Base-by-base conservation (phyloP, 116 monocot genomes). In the Phalaenopsis hybrid region DNA sequence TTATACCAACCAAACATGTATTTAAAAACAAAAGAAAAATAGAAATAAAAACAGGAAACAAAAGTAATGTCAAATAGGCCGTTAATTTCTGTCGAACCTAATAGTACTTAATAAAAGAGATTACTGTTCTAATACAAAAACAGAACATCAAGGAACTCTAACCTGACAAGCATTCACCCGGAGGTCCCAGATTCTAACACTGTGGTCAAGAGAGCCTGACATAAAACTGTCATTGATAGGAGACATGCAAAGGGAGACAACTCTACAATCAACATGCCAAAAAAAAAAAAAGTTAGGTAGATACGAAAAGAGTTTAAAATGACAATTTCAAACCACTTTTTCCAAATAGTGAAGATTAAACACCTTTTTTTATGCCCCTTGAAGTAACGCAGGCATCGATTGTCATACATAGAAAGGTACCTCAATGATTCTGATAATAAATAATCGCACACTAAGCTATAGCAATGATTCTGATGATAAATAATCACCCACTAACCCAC, bases 121-220 rank as follows among this genome's bases (percentile, higher is more conserved):
- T 6, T n/a, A n/a, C 23, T n/a, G 21, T 63, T 63, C 63, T 21
- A 0, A 6, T n/a, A 63, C 63, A 75, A 51, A 49, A 51, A 2
- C 10, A 12, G 6, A 77, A 23, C 48, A 46, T 48, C 41, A 31
- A 73, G 37, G 77, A 84, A 58, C 15, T 77, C 86, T 28, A 79
- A 99, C 99, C 95, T 99, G 99, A 77, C 99, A 99, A 83, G 95
- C 89, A 93, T 99, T 99, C 51, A 95, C 95, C 65, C 99, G 92
- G 75, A 99, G 93, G 88, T 99, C 99, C 99, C 99, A 99, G 82
- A 99, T 85, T 84, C 99, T 92, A 18, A 95, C 99, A 81, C 84
- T 95, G 83, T 99, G 99, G 34, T 99, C 99, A 86, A 99, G 86
- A 59, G 99, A 95, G 65, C 95, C 99, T 57, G 99, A 99, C 99